Evolutionary conservation across 306 rosid species (phyloP).

Genomic region (Datisca glomerata): DNA sequence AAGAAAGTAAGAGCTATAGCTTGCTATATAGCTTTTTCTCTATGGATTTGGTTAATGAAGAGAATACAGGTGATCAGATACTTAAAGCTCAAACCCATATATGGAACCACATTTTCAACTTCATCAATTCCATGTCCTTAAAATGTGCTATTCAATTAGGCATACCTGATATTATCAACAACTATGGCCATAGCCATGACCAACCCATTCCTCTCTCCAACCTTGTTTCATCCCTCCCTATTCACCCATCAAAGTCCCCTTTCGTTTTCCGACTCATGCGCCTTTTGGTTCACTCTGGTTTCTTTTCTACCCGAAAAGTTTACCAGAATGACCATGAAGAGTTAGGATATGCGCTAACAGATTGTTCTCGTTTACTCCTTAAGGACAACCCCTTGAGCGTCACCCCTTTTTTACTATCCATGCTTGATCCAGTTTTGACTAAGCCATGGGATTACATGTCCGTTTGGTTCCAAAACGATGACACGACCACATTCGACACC

Average conservation of each 20-base stretch:
- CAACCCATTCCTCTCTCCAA: constrained; percentile 26
- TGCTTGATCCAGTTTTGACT: constrained; percentile 15
- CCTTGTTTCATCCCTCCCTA: constrained; percentile 22
- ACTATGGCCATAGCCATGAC: constrained; percentile 19
- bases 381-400: constrained; percentile 16
- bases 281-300: constrained; percentile 28
- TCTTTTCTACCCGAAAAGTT: constrained; percentile 12
- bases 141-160: no score
- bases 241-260: constrained; percentile 22
- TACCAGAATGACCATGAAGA: constrained; percentile 7
- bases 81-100: constrained; percentile 26
- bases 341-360: constrained; percentile 29
- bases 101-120: constrained; percentile 24
- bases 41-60: constrained; percentile 13
- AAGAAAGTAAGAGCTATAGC: no score
- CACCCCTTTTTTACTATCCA: constrained; percentile 9
- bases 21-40: no score
- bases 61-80: constrained; percentile 1
- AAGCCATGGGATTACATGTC: constrained; percentile 22
- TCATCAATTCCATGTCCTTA: constrained; percentile 34
- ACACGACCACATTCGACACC: constrained; percentile 23
- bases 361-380: constrained; percentile 32
- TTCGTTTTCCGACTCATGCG: constrained; percentile 35
- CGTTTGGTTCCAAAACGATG: constrained; percentile 29
- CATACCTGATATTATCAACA: constrained; percentile 23